These are phyloP conservation scores for Cryphonectria parasitica DNA, from an alignment of 2,329 filamentous ascomycete genomes.

Conservation along the genomic window DNA sequence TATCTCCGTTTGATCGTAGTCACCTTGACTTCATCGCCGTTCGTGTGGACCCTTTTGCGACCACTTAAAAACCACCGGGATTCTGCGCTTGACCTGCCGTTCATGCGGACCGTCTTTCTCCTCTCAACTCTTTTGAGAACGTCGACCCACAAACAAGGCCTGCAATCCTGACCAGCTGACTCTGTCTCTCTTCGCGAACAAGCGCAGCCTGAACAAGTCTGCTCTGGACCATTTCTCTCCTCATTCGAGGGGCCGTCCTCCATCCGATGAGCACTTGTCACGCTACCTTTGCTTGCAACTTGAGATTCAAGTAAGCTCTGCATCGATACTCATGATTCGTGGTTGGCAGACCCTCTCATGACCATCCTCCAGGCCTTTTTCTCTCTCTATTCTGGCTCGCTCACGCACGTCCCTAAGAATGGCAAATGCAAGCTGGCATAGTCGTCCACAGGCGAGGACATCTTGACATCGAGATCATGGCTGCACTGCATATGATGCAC, in stretches of 20 bases:
- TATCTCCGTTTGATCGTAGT: constrained; percentile 28
- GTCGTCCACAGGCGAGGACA: constrained; percentile 12
- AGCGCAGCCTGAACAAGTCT: constrained; percentile 5
- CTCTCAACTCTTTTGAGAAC: constrained; percentile 1
- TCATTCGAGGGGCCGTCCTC: constrained; percentile 8
- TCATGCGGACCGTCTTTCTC: constrained; percentile 6
- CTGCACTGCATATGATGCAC: not conserved
- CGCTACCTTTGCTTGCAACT: constrained; percentile 22
- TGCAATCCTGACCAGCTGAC: constrained; percentile 20
- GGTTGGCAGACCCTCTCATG: constrained; percentile 16
- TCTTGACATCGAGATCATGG: not conserved
- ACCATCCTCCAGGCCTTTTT: not conserved
- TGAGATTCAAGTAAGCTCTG: constrained; percentile 28
- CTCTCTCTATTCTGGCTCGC: not conserved
- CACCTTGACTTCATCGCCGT: constrained; percentile 18
- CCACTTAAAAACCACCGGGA: constrained; percentile 14
- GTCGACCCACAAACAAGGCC: constrained; percentile 1
- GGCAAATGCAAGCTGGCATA: not conserved
- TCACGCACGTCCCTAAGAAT: not conserved
- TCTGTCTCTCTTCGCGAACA: constrained; percentile 12
- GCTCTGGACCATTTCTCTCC: constrained; percentile 4
- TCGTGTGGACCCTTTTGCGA: constrained; percentile 14
- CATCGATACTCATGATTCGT: constrained; percentile 25
- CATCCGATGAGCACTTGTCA: constrained; percentile 18
- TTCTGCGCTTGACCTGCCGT: constrained; percentile 23